Conservation (phyloP, 2,329 filamentous ascomycete genomes). For the Colletotrichum eremochloae region DNA sequence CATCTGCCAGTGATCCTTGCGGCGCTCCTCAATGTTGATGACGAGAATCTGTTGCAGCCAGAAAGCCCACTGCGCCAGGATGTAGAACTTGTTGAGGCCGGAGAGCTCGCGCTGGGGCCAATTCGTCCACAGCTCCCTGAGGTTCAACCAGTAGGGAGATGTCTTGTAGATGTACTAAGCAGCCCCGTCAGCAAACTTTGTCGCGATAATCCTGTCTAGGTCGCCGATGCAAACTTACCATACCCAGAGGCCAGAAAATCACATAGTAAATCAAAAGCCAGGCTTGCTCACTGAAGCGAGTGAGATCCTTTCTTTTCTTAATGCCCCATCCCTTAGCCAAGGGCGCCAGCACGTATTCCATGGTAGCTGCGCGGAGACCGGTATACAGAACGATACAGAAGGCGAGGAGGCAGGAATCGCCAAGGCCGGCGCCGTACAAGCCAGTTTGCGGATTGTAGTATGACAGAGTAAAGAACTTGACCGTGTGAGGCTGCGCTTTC, state of each 20-base stretch:
- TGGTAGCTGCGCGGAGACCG: constrained; percentile 83
- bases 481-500: constrained; percentile 81
- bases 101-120: constrained; percentile 85
- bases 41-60: constrained; percentile 96
- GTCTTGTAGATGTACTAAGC: constrained; percentile 82
- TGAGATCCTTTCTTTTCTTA: constrained; percentile 79
- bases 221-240: constrained; percentile 70
- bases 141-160: constrained; percentile 83
- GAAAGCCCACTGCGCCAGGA: constrained; percentile 90
- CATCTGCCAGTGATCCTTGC: constrained; percentile 98
- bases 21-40: constrained; percentile 92
- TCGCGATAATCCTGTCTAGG: not conserved
- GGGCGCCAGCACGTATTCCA: constrained; percentile 90
- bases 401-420: constrained; percentile 83
- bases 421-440: constrained; percentile 80
- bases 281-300: constrained; percentile 93
- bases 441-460: constrained; percentile 80
- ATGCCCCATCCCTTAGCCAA: constrained; percentile 81
- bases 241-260: constrained; percentile 84
- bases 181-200: constrained; percentile 13
- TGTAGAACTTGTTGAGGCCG: constrained; percentile 87
- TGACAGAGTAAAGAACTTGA: constrained; percentile 88
- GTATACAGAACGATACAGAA: constrained; percentile 89
- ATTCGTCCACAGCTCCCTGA: constrained; percentile 83
- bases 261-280: constrained; percentile 90